These are phyloP conservation scores for Simplicillium aogashimaense DNA, from an alignment of 2,329 filamentous ascomycete genomes.

Conservation along the genomic window DNA sequence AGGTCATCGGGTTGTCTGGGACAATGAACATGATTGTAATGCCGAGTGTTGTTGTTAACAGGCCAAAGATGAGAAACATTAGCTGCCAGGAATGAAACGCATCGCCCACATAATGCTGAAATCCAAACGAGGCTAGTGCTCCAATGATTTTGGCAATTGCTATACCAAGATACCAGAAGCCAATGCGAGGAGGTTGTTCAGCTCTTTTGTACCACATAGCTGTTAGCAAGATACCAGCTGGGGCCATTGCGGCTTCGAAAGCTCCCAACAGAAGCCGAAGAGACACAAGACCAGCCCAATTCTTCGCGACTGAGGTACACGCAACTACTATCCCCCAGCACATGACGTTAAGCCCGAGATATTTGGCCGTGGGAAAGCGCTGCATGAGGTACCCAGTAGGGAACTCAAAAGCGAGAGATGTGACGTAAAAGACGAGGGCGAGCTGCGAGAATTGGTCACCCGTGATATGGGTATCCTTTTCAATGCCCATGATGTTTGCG, in stretches of 20 bases:
- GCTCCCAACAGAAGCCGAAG: not conserved
- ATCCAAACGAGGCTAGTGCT: not conserved
- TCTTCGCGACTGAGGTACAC: constrained; percentile 21
- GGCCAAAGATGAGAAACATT: not conserved
- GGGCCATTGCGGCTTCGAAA: not conserved
- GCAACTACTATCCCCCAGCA: constrained; percentile 30
- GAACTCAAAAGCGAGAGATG: constrained; percentile 34
- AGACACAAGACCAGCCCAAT: constrained; percentile 12
- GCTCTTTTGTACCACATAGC: not conserved
- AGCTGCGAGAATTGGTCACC: constrained; percentile 53
- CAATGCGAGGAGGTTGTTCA: not conserved
- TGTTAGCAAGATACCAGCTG: not conserved
- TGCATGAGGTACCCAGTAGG: constrained; percentile 35
- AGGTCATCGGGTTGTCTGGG: constrained; percentile 47
- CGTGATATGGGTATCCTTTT: constrained; percentile 33
- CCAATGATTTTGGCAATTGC: not conserved
- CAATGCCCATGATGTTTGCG: constrained; percentile 40
- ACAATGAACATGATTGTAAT: constrained; percentile 16
- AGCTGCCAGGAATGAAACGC: not conserved
- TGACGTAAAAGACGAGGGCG: constrained; percentile 21
- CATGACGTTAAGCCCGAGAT: constrained; percentile 29
- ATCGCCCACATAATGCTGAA: not conserved
- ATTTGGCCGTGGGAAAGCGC: constrained; percentile 33
- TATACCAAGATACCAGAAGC: not conserved
- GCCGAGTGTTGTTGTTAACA: not conserved